phyloP scores from a whole-genome alignment of 441 rosid species.

The Populus hybrid region DNA sequence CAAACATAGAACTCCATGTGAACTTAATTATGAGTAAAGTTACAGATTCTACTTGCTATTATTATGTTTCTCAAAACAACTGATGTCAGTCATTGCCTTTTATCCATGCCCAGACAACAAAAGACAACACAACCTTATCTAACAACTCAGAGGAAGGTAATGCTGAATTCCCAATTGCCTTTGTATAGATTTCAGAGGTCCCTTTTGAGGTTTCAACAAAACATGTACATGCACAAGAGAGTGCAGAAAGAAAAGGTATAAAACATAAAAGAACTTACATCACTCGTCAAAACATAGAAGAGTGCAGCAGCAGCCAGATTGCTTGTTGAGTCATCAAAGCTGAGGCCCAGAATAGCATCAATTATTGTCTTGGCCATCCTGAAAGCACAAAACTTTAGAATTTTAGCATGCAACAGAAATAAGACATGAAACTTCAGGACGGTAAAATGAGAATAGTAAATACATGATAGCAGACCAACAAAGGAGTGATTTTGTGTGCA shows the following conservation, averaged over 20 bases:
- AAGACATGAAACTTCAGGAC: background rate
- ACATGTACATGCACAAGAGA: background rate
- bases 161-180: background rate
- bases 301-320: conserved; percentile 86
- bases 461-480: background rate
- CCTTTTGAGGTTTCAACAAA: background rate
- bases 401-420: conserved; percentile 10
- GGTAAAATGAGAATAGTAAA: background rate
- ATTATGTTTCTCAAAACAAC: background rate
- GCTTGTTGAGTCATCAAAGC: conserved; percentile 79
- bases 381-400: conserved; percentile 34
- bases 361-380: conserved; percentile 75
- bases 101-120: background rate
- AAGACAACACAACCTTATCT: background rate
- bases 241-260: background rate
- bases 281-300: conserved; percentile 71
- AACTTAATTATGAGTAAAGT: background rate
- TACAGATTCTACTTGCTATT: background rate
- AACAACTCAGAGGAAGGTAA: background rate
- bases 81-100: background rate
- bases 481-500: background rate
- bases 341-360: conserved; percentile 78
- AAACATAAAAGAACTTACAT: conserved; percentile 50
- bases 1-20: background rate
- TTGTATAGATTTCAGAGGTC: background rate